A percentile compares a stretch with the other conserved stretches of the same genome.
phyloP scores from a whole-genome alignment of 352 stramenopile species.

The Phytopythium ostracodes region DNA sequence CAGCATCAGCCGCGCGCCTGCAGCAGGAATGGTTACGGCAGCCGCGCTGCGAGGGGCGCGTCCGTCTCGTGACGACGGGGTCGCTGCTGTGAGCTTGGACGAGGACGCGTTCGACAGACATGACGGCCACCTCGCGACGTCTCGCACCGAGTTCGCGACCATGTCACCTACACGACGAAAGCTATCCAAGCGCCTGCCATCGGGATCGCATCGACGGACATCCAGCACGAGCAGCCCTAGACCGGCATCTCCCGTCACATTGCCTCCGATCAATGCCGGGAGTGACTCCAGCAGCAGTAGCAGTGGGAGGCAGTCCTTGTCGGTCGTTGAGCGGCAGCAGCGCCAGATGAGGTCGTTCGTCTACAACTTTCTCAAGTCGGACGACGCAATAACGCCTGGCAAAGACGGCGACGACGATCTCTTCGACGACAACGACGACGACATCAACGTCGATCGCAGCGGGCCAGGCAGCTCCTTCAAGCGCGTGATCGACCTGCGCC shows the following conservation, averaged over 20 bases:
- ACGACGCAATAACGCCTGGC: constrained; percentile 12
- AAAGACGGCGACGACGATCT: background rate
- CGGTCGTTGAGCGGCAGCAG: constrained; percentile 56
- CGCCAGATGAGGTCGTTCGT: constrained; percentile 88
- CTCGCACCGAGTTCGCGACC: background rate
- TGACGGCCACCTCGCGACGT: background rate
- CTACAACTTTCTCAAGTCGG: constrained; percentile 87
- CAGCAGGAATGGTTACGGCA: background rate
- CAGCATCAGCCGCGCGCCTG: background rate
- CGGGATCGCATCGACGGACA: background rate
- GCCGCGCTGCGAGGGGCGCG: background rate
- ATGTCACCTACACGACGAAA: background rate
- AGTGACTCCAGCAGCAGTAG: background rate
- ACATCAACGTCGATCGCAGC: background rate
- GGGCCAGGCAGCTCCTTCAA: constrained; percentile 46
- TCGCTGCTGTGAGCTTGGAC: background rate
- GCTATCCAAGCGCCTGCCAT: constrained; percentile 1
- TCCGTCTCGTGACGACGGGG: background rate
- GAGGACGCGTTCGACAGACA: constrained; percentile 1
- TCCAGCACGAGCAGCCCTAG: constrained; percentile 9
- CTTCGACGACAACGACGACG: constrained; percentile 2
- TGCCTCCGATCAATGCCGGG: background rate
- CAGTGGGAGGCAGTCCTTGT: constrained; percentile 10
- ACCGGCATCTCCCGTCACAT: constrained; percentile 2
- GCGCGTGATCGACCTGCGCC: constrained; percentile 73